Evolutionary conservation across 2,329 filamentous ascomycete species (phyloP), one percentile per base, ranked within the genome.

Genomic region (Colletotrichum falcatum): DNA sequence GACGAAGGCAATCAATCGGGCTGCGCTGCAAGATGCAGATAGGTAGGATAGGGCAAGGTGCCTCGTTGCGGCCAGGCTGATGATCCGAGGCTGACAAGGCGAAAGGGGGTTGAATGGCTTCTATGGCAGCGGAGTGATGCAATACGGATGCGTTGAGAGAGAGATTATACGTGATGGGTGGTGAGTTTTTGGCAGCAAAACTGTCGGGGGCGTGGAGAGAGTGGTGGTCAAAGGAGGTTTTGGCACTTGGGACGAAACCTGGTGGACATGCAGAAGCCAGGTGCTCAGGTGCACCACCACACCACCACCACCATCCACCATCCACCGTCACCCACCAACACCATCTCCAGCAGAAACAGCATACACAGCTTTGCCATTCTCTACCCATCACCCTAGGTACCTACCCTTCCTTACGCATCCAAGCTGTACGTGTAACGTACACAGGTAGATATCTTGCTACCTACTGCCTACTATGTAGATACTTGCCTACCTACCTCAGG

Each of bases 201-300:
- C 44, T 70, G 63, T 66, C 66, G 66, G 60, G 60, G 63, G 68
- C 64, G 53, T 56, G 64, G 30, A 59, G 64, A 58, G 46, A 39
- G 26, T 53, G 68, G 63, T 70, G 67, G 68, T 71, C 64, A 63
- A 68, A 71, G 68, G 68, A 68, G 67, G 68, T 60, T 71, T 71
- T 62, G 68, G 37, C 64, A 71, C 68, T 68, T 71, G 37, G 68
- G 68, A 71, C 64, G 64, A 68, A 71, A 71, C 68, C 28, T 71
- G 68, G 68, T 62, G 64, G 67, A 62, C n/a, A n/a, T n/a, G 64
- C 62, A 56, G 62, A 37, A 59, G 64, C 30, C 44, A 54, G 66
- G 53, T 69, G 61, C 60, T 59, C 59, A 61, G 65, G 49, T 48
- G 39, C 28, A 23, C 28, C 20, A 37, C 20, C 33, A 55, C 20